Percentiles rank a stretch among this genome's conserved stretches.
Evolutionary conservation across 768 basidiomycete genomes (phyloP).

Genomic region (Lyophyllum decastes): DNA sequence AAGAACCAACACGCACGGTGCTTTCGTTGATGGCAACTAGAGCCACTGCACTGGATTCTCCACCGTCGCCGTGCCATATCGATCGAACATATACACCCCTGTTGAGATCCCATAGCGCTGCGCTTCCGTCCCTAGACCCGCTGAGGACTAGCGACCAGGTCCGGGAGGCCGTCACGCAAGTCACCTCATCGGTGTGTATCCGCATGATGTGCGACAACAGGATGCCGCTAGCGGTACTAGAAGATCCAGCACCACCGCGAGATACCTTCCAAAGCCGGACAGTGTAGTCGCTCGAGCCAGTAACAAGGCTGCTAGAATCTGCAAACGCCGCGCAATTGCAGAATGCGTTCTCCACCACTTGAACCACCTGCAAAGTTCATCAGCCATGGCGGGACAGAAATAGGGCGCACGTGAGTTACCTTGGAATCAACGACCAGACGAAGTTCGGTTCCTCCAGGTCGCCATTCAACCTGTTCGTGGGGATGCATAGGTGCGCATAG

Average conservation of each 20-base stretch:
- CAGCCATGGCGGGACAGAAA: background rate
- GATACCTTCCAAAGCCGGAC: slow-evolving; percentile 81
- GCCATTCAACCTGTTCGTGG: slow-evolving; percentile 77
- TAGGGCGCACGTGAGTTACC: slow-evolving; percentile 32
- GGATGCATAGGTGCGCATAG: slow-evolving; percentile 58
- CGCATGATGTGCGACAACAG: slow-evolving; percentile 75
- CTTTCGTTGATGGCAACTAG: slow-evolving; percentile 83
- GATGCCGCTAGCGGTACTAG: slow-evolving; percentile 28
- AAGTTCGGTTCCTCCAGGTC: slow-evolving; percentile 52
- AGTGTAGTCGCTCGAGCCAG: slow-evolving; percentile 78
- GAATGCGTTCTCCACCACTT: slow-evolving; percentile 74
- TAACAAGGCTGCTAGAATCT: slow-evolving; percentile 71
- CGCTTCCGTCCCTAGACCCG: slow-evolving; percentile 84
- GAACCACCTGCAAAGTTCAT: slow-evolving; percentile 50
- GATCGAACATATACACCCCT: slow-evolving; percentile 77
- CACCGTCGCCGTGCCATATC: slow-evolving; percentile 64
- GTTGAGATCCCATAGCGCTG: slow-evolving; percentile 90
- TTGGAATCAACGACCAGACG: slow-evolving; percentile 66
- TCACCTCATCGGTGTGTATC: slow-evolving; percentile 70
- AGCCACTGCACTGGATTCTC: slow-evolving; percentile 49
- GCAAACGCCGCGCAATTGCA: slow-evolving; percentile 80
- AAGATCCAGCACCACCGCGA: slow-evolving; percentile 33
- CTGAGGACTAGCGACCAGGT: slow-evolving; percentile 85
- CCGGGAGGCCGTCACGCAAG: slow-evolving; percentile 70
- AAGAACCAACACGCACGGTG: slow-evolving; percentile 54